Base-by-base conservation (phyloP, 768 basidiomycete genomes). In the Rhodotorula toruloides region DNA sequence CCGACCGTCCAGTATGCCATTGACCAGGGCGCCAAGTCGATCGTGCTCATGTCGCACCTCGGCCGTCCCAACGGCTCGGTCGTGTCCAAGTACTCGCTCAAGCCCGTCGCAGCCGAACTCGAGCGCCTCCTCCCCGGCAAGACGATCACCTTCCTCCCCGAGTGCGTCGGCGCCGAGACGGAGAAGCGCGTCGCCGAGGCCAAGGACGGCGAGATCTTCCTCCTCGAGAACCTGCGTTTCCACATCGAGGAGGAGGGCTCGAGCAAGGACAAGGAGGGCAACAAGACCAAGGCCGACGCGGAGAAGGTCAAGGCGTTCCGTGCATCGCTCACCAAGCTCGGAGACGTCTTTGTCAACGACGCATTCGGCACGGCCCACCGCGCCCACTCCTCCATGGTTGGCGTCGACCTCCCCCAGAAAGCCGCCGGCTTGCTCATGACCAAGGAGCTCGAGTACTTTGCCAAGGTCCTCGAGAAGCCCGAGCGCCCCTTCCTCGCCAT, bases 361-460 rank as follows among this genome's bases (percentile, higher is more conserved):
- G 94, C 94, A 32, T 99, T 99, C 77, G 94, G 94, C 54, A 99
- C 94, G 50, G 94, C 93, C 56, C 94, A 99, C 79, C 91, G 94
- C 72, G 92, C 91, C 14, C 94, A 99, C 79, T 97, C 94, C 0
- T 92, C 90, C 74, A 97, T 99, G 93, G 94, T 99, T 72, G 94
- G 94, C 73, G 83, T 99, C 74, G 85, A 94, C 77, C 83, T 98
- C 25, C 86, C 87, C 12, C 88, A 94, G 79, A 84, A 91, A 72
- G 94, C 94, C 3, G 86, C 94, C 39, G 94, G 94, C 32, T 92
- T 96, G 82, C 84, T 99, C 68, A 88, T 99, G 82, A 96, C 93
- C 81, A 97, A 97, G 80, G 94, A 99, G 79, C 86, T 99, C 73
- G 93, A 97, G 74, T 99, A 87, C 82, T 98, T 99, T 78, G 91